A percentile compares a stretch with the other conserved stretches of the same genome.
Conservation (phyloP, 192 early-diverging fungal species). For the Chytriomyces hyalinus region DNA sequence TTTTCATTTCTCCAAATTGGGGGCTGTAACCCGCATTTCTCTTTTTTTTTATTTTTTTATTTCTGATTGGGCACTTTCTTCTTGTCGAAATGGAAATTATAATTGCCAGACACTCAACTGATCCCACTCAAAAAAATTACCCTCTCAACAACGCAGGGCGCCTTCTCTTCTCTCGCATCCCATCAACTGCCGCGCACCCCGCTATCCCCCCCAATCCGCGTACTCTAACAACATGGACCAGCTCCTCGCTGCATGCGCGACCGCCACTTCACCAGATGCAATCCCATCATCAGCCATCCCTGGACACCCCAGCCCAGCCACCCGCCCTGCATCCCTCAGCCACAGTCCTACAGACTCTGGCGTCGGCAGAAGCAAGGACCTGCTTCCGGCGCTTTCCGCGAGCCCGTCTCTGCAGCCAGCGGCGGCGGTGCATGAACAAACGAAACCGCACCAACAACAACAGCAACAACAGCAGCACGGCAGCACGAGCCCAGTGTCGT, state of each 20-base stretch:
- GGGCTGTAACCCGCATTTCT: too few relatives aligned
- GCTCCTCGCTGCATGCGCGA: neutral
- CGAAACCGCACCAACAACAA: neutral
- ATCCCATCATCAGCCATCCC: neutral
- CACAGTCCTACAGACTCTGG: neutral
- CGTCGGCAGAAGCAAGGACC: neutral
- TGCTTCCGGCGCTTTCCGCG: neutral
- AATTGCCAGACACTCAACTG: too few relatives aligned
- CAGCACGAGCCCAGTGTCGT: neutral
- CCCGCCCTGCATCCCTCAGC: neutral
- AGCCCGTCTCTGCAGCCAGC: neutral
- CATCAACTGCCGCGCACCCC: neutral
- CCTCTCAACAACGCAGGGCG: too few relatives aligned
- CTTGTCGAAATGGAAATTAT: too few relatives aligned
- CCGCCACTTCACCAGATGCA: neutral
- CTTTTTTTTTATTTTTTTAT: too few relatives aligned
- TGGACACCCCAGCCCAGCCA: neutral
- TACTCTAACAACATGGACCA: neutral
- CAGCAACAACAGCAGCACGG: neutral
- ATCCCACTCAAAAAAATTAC: too few relatives aligned
- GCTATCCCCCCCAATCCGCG: neutral
- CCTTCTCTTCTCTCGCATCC: too few relatives aligned
- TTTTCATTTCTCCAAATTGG: too few relatives aligned
- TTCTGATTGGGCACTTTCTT: too few relatives aligned
- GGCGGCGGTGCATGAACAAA: neutral